phyloP scores from a whole-genome alignment of 2,329 filamentous ascomycete species.

The Emmonsiellopsis sp. region DNA sequence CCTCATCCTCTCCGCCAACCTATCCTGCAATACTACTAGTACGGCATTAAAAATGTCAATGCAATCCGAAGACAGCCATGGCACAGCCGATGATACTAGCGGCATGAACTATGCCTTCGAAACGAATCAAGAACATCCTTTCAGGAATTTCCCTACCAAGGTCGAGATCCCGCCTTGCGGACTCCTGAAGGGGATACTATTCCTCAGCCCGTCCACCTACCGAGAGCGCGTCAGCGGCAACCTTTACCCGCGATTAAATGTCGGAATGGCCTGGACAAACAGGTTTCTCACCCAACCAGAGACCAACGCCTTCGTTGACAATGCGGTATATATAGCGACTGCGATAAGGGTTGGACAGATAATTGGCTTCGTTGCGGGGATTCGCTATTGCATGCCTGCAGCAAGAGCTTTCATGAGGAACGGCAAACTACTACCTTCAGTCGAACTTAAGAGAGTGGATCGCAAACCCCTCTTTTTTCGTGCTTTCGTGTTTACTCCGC shows the following conservation, averaged over 20 bases:
- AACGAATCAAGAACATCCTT: background rate
- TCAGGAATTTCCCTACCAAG: background rate
- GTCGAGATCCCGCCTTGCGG: conserved; percentile 2
- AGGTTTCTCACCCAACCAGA: conserved; percentile 25
- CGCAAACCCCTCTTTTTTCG: too few relatives aligned
- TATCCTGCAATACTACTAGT: too few relatives aligned
- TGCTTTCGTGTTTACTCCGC: background rate
- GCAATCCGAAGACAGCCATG: background rate
- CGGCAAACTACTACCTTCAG: too few relatives aligned
- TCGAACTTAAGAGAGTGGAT: too few relatives aligned
- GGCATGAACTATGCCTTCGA: too few relatives aligned
- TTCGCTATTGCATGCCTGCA: background rate
- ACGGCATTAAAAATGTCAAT: too few relatives aligned
- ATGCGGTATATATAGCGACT: conserved; percentile 15
- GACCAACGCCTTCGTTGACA: conserved; percentile 22
- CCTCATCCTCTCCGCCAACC: too few relatives aligned
- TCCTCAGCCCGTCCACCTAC: background rate
- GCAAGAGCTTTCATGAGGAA: too few relatives aligned
- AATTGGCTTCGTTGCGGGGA: conserved; percentile 14
- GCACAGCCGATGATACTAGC: too few relatives aligned
- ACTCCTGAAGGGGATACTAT: background rate
- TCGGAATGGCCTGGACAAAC: conserved; percentile 14
- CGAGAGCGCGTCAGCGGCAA: conserved; percentile 2
- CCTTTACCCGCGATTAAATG: conserved; percentile 11
- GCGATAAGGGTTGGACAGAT: conserved; percentile 6